phyloP scores from a whole-genome alignment of 768 basidiomycete genomes.

The Amyloporia xantha region DNA sequence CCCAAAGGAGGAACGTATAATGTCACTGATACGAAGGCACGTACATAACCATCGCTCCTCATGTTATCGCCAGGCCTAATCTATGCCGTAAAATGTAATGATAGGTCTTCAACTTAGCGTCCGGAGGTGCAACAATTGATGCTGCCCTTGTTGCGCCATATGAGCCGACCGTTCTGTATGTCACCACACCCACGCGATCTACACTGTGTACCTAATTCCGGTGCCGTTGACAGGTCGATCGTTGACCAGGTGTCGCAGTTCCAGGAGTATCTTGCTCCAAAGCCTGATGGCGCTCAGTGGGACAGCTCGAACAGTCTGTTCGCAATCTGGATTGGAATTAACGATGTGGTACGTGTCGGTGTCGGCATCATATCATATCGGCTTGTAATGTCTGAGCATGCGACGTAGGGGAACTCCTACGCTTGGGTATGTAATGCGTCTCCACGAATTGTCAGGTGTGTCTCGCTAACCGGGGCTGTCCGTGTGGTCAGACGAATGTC shows the following conservation, averaged over 20 bases:
- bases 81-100: constrained; percentile 33
- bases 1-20: constrained; percentile 46
- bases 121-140: constrained; percentile 33
- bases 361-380: constrained; percentile 1
- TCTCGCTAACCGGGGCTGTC: constrained; percentile 1
- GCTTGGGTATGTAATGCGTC: constrained; percentile 35
- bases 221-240: constrained; percentile 17
- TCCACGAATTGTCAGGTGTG: constrained; percentile 8
- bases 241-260: constrained; percentile 31
- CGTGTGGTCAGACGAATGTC: constrained; percentile 26
- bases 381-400: neutral
- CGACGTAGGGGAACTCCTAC: constrained; percentile 40
- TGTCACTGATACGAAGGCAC: constrained; percentile 44
- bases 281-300: constrained; percentile 28
- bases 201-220: neutral
- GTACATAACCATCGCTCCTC: constrained; percentile 7
- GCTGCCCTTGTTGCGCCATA: constrained; percentile 31
- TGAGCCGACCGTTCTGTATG: constrained; percentile 29
- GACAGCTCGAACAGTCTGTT: constrained; percentile 28
- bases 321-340: constrained; percentile 33
- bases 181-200: neutral
- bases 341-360: constrained; percentile 27
- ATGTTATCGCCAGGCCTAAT: neutral
- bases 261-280: constrained; percentile 25
- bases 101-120: constrained; percentile 30